Evolutionary conservation across 2,329 filamentous ascomycete genomes (phyloP).

Genomic region (Cladophialophora bantiana): DNA sequence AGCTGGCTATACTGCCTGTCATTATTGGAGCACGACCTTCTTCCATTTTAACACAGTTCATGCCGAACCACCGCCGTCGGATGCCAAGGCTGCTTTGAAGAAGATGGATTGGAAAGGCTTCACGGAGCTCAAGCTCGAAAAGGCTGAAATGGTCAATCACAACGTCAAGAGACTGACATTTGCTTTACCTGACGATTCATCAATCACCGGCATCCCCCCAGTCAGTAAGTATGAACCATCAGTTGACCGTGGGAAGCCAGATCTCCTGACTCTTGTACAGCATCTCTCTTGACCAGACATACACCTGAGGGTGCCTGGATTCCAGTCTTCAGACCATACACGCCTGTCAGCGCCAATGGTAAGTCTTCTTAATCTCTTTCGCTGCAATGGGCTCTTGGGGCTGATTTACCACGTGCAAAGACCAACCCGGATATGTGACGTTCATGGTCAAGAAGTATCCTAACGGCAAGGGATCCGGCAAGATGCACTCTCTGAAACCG

Average conservation of each 20-base stretch:
- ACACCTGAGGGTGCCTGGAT: conserved; percentile 64
- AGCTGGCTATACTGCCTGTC: conserved; percentile 33
- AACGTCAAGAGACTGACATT: conserved; percentile 67
- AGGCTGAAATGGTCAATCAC: conserved; percentile 62
- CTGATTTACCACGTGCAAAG: conserved; percentile 47
- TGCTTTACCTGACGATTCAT: conserved; percentile 57
- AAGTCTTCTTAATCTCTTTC: conserved; percentile 30
- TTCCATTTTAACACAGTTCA: conserved; percentile 36
- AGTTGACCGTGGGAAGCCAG: background rate
- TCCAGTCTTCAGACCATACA: conserved; percentile 71
- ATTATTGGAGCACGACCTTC: conserved; percentile 33
- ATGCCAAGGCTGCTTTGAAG: conserved; percentile 38
- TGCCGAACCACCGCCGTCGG: conserved; percentile 40
- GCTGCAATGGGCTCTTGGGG: conserved; percentile 8
- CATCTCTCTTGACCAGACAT: conserved; percentile 66
- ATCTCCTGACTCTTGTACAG: conserved; percentile 42
- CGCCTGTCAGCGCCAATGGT: conserved; percentile 65
- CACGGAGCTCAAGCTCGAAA: conserved; percentile 59
- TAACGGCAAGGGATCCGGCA: conserved; percentile 66
- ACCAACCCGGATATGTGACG: conserved; percentile 66
- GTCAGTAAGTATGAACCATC: conserved; percentile 33
- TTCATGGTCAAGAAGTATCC: conserved; percentile 74
- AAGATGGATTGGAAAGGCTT: conserved; percentile 47
- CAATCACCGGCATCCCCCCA: conserved; percentile 56
- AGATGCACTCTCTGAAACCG: conserved; percentile 70